A percentile compares a stretch with the other conserved stretches of the same genome.
phyloP scores from a whole-genome alignment of 148 eudicot species.

The Rheum nobile region DNA sequence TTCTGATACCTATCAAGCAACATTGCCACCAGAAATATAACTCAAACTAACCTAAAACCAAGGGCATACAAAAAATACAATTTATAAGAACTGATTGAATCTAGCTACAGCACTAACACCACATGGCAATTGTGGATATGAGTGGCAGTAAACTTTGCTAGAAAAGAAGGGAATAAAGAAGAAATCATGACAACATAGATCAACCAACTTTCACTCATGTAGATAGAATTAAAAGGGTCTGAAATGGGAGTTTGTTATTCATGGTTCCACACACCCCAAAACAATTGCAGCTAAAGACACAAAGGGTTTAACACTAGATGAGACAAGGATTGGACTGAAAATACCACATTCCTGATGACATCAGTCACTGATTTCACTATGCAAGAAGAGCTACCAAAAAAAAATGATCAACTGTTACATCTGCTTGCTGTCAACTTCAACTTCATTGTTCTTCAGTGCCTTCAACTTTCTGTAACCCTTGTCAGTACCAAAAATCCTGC shows the following conservation, averaged over 20 bases:
- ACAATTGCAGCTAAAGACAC: background rate
- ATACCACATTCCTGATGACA: background rate
- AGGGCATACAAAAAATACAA: background rate
- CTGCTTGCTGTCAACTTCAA: constrained; percentile 31
- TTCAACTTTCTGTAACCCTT: constrained; percentile 71
- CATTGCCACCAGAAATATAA: background rate
- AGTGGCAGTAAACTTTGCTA: background rate
- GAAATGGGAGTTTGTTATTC: background rate
- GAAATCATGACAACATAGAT: background rate
- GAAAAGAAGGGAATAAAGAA: background rate
- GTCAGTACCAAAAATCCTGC: constrained; percentile 80
- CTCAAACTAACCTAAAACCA: no score
- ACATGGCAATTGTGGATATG: background rate
- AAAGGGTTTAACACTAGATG: background rate
- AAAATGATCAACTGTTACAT: constrained; percentile 12
- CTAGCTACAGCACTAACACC: background rate
- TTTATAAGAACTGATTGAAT: background rate
- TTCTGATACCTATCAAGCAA: background rate
- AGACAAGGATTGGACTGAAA: background rate
- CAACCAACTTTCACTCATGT: background rate
- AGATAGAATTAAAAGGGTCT: background rate
- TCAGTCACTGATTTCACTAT: background rate
- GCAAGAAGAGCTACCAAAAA: background rate
- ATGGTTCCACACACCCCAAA: background rate
- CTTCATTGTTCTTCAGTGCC: constrained; percentile 38